Evolutionary conservation across 1,284 basidiomycete species (phyloP), one percentile per base, ranked within the genome.

Genomic region (Ustilago tritici): DNA sequence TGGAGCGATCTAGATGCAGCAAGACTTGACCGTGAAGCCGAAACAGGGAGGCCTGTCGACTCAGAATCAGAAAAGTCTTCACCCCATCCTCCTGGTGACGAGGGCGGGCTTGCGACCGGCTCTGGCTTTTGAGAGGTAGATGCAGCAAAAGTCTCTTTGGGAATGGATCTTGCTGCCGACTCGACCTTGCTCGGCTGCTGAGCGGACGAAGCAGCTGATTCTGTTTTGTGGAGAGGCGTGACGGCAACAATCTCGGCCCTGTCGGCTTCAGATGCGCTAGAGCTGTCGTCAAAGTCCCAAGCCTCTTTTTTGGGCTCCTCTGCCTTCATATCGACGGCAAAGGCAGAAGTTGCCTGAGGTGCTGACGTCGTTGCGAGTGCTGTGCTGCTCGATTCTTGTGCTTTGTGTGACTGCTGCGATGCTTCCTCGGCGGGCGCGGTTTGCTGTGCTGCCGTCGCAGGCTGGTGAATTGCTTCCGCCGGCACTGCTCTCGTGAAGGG

Each of bases 281-380:
- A 73, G 28, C 56, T 53, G 6, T 74, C 71, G 19, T 74, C 71
- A 17, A 76, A 76, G 7, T n/a, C 74, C 74, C 74, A 76, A 3
- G 65, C 74, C 31, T 76, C 74, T 31, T 56, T 60, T 8, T 67
- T 69, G 17, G 56, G 60, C 40, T 65, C 74, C 15, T 60, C 49
- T n/a, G 40, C 57, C 23, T 50, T 23, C 0, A 41, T 19, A 10
- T 32, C 32, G 14, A 2, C 57, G 2, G 32, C n/a, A 6, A 15
- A 46, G 7, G 17, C 6, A 7, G 43, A 3, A 19, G 43, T 9
- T n/a, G 43, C n/a, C 8, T 19, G 43, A 46, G 17, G 17, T 6
- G n/a, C 15, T 19, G 43, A n/a, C 19, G 43, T 15, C 5, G 9
- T 12, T 19, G 14, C 56, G 19, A 15, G 41, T 2, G 31, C 7